phyloP scores from a whole-genome alignment of 1,284 basidiomycete species.

The Fomitopsis pinicola region DNA sequence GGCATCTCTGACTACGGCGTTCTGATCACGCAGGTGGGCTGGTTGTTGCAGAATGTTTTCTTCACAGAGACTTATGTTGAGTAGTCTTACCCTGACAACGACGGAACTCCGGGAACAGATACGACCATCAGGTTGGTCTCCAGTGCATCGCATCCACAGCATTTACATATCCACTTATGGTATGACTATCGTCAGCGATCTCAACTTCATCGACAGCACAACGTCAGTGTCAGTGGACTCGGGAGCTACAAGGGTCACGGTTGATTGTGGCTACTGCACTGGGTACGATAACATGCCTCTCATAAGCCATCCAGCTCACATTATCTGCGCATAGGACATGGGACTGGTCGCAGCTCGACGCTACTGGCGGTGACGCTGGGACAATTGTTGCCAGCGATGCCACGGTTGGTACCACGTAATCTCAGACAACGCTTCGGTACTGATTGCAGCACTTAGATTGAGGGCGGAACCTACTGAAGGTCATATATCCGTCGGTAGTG shows the following conservation, averaged over 20 bases:
- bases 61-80: too few species aligned
- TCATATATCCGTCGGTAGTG: background rate
- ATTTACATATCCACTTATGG: too few species aligned
- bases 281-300: constrained; percentile 11
- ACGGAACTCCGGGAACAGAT: constrained; percentile 34
- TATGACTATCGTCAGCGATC: constrained; percentile 27
- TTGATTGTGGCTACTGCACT: constrained; percentile 30
- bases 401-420: background rate
- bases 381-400: constrained; percentile 3
- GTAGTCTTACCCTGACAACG: constrained; percentile 33
- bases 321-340: constrained; percentile 31
- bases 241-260: constrained; percentile 26
- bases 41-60: too few species aligned
- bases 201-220: constrained; percentile 27
- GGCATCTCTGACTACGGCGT: constrained; percentile 31
- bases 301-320: background rate
- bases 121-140: constrained; percentile 21
- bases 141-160: too few species aligned
- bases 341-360: constrained; percentile 47
- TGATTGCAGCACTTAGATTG: background rate
- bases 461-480: background rate
- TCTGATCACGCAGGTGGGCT: constrained; percentile 30
- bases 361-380: constrained; percentile 40
- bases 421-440: background rate
- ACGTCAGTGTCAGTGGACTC: constrained; percentile 26